A percentile compares a stretch with the other conserved stretches of the same genome.
phyloP scores from a whole-genome alignment of 2,329 filamentous ascomycete species.

The Fusarium torulosum region DNA sequence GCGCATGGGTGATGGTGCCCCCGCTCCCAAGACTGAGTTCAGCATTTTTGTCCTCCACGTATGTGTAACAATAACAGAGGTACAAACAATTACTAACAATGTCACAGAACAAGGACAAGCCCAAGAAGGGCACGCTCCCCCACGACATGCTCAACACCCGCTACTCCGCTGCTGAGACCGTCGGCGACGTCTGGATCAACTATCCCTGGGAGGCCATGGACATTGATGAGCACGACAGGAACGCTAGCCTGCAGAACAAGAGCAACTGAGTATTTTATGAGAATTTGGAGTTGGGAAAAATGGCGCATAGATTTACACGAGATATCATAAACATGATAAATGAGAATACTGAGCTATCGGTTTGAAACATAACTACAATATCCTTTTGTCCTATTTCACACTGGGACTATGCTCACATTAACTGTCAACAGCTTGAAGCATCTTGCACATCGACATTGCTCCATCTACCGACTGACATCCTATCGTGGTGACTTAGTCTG shows the following conservation, averaged over 20 bases:
- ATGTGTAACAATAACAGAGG: constrained; percentile 52
- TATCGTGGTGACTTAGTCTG: not conserved
- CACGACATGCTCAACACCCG: constrained; percentile 79
- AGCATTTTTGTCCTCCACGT: constrained; percentile 96
- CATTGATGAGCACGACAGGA: constrained; percentile 89
- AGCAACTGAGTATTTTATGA: constrained; percentile 38
- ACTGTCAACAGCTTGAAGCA: not conserved
- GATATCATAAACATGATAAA: constrained; percentile 30
- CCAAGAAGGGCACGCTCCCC: constrained; percentile 90
- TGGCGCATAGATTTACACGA: constrained; percentile 28
- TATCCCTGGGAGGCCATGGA: constrained; percentile 98
- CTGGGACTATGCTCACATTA: not conserved
- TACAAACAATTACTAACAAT: constrained; percentile 18
- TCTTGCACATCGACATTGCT: not conserved
- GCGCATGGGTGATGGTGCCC: constrained; percentile 72
- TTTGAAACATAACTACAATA: constrained; percentile 16
- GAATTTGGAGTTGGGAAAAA: constrained; percentile 41
- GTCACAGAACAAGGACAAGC: constrained; percentile 91
- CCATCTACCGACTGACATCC: not conserved
- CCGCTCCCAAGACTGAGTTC: constrained; percentile 81
- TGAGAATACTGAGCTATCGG: constrained; percentile 22
- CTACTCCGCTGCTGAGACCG: constrained; percentile 89
- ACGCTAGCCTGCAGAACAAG: constrained; percentile 66
- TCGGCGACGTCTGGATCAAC: constrained; percentile 97
- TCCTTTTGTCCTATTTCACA: not conserved